These are phyloP conservation scores for Camillea tinctor DNA, from an alignment of 2,329 filamentous ascomycete genomes.

Conservation along the genomic window DNA sequence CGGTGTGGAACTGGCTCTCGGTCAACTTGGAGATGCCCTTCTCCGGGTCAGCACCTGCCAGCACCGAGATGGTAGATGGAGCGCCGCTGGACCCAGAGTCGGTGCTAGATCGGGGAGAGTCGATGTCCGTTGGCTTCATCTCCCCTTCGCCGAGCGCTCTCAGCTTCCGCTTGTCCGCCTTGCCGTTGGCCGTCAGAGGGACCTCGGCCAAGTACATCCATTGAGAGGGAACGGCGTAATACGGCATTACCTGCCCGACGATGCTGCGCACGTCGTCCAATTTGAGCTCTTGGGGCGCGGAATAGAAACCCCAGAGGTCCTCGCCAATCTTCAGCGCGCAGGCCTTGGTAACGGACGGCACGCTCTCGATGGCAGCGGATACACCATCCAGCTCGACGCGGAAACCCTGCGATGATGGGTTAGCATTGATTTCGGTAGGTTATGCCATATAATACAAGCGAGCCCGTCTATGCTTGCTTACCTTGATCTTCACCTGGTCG, in stretches of 20 bases:
- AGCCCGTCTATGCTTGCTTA: constrained; percentile 20
- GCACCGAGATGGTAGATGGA: constrained; percentile 2
- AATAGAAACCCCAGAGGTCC: constrained; percentile 51
- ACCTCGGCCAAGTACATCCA: constrained; percentile 44
- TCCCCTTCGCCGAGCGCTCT: constrained; percentile 30
- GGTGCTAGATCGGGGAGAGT: constrained; percentile 4
- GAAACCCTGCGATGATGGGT: constrained; percentile 42
- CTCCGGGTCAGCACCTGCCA: constrained; percentile 17
- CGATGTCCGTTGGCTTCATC: constrained; percentile 17
- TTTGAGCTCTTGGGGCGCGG: constrained; percentile 33
- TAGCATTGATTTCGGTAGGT: neutral
- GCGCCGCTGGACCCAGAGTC: constrained; percentile 16
- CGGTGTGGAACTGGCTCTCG: constrained; percentile 19
- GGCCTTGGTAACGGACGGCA: constrained; percentile 46
- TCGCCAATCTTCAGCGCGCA: constrained; percentile 47
- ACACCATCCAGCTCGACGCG: constrained; percentile 61
- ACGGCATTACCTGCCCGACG: constrained; percentile 46
- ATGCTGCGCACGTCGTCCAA: constrained; percentile 39
- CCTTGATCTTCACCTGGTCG: constrained; percentile 62
- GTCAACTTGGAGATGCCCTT: constrained; percentile 23
- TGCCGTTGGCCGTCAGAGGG: constrained; percentile 54
- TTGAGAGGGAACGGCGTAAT: constrained; percentile 52
- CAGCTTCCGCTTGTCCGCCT: constrained; percentile 52
- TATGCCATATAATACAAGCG: too few species aligned
- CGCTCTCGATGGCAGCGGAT: constrained; percentile 47